Percentiles rank a stretch among this genome's conserved stretches.
These are phyloP conservation scores for Diaporthe nobilis DNA, from an alignment of 2,329 filamentous ascomycete species.

Conservation along the genomic window DNA sequence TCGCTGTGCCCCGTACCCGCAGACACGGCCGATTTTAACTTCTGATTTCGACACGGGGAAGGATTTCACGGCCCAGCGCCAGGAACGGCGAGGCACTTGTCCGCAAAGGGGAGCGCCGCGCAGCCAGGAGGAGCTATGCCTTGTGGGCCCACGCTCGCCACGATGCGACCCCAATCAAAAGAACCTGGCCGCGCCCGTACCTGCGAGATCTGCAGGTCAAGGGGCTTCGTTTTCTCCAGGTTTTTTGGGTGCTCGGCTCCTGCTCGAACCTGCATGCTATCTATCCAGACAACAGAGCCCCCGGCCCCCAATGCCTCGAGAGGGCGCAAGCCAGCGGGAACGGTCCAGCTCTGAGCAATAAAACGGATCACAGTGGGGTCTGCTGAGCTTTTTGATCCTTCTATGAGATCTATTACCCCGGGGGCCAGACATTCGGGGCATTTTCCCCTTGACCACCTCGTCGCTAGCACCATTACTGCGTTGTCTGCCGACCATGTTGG, in stretches of 20 bases:
- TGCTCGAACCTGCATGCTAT: constrained; percentile 20
- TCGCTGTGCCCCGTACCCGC: constrained; percentile 12
- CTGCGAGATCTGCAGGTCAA: not conserved
- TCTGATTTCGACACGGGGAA: not conserved
- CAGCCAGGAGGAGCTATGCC: not conserved
- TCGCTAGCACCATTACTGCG: not conserved
- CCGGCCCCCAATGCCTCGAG: constrained; percentile 20
- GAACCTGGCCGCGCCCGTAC: constrained; percentile 4
- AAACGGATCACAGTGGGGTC: constrained; percentile 17
- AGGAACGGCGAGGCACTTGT: constrained; percentile 17
- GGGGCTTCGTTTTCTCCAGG: constrained; percentile 13
- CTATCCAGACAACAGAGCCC: not conserved
- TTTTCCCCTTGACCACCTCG: constrained; percentile 5
- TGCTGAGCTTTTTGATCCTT: constrained; percentile 19
- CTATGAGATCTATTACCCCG: constrained; percentile 9
- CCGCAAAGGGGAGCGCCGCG: constrained; percentile 3
- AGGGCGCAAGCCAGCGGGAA: constrained; percentile 25
- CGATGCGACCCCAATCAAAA: constrained; percentile 28
- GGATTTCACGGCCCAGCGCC: constrained; percentile 21
- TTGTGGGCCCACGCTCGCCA: constrained; percentile 13
- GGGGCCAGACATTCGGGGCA: constrained; percentile 14
- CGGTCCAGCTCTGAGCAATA: constrained; percentile 20
- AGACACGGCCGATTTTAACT: constrained; percentile 7
- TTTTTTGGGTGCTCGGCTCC: not conserved
- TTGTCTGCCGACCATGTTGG: constrained; percentile 2